These are phyloP conservation scores for Neophaeococcomyces mojaviensis DNA, from an alignment of 2,329 filamentous ascomycete species.

Conservation along the genomic window DNA sequence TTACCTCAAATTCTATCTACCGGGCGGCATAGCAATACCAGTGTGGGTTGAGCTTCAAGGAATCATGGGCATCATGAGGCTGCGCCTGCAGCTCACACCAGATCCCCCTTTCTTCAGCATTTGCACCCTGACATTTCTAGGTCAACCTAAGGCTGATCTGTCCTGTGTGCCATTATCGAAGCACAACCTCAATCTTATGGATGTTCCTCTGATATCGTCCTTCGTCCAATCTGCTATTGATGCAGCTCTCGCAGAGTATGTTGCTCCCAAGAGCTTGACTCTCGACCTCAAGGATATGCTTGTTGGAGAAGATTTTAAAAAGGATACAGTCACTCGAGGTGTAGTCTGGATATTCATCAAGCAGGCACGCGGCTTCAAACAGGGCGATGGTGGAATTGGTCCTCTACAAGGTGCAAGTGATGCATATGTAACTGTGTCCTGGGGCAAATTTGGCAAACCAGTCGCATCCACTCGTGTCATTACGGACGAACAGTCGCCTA, in stretches of 20 bases:
- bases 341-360: conserved; percentile 61
- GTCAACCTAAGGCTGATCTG: conserved; percentile 64
- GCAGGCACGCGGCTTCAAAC: conserved; percentile 61
- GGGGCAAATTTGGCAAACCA: conserved; percentile 70
- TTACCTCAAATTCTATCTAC: conserved; percentile 64
- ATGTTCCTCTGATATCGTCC: conserved; percentile 64
- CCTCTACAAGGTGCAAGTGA: conserved; percentile 59
- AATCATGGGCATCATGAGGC: conserved; percentile 60
- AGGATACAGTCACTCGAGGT: conserved; percentile 59
- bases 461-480: conserved; percentile 61
- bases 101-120: conserved; percentile 72
- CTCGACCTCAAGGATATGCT: conserved; percentile 71
- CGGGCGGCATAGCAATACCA: conserved; percentile 47
- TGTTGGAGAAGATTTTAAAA: conserved; percentile 70
- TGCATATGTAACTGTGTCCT: conserved; percentile 63
- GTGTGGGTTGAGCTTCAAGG: conserved; percentile 71
- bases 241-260: conserved; percentile 66
- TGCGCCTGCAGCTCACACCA: conserved; percentile 64
- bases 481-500: conserved; percentile 57
- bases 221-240: conserved; percentile 70
- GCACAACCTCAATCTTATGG: conserved; percentile 64
- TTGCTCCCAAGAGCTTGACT: conserved; percentile 67
- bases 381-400: conserved; percentile 58
- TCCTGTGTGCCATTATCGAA: conserved; percentile 64
- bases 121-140: conserved; percentile 66